Evolutionary conservation across 2,329 filamentous ascomycete species (phyloP).

Genomic region (Purpureocillium takamizusanense): DNA sequence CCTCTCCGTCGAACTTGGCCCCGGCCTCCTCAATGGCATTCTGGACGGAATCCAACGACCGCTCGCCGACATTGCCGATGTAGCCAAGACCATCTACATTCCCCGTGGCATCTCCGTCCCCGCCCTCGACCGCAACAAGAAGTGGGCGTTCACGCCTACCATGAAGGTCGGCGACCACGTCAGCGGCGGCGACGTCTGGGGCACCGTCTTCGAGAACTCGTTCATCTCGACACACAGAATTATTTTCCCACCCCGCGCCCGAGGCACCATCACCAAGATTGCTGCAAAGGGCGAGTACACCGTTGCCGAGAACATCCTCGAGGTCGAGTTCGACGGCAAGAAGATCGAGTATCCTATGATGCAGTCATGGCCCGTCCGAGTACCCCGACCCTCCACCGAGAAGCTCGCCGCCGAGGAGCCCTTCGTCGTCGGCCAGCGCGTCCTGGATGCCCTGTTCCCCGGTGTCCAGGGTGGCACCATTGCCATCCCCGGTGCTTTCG

Average conservation of each 20-base stretch:
- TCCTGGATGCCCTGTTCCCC: constrained; percentile 92
- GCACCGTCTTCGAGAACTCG: constrained; percentile 91
- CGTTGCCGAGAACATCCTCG: constrained; percentile 86
- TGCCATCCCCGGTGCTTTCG: constrained; percentile 96
- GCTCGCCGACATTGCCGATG: constrained; percentile 70
- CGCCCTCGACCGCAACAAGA: constrained; percentile 80
- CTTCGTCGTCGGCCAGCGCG: constrained; percentile 93
- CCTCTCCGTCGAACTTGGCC: constrained; percentile 91
- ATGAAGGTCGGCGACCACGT: constrained; percentile 96
- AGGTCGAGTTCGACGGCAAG: constrained; percentile 94
- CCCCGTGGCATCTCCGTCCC: constrained; percentile 86
- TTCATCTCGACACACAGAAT: constrained; percentile 91
- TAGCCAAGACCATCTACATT: constrained; percentile 88
- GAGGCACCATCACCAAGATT: constrained; percentile 87
- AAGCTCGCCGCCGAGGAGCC: constrained; percentile 83
- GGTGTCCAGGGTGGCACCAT: constrained; percentile 95
- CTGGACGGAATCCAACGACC: constrained; percentile 99
- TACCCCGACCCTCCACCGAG: constrained; percentile 84
- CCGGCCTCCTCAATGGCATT: constrained; percentile 96
- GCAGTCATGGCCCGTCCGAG: constrained; percentile 97
- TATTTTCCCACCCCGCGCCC: constrained; percentile 78
- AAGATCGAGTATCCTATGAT: constrained; percentile 96
- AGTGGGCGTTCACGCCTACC: constrained; percentile 91
- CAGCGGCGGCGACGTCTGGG: constrained; percentile 92
- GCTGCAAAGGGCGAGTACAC: constrained; percentile 86